Percentiles rank a stretch among this genome's conserved stretches.
Evolutionary conservation across 345 rosid genomes (phyloP).

Genomic region (Gossypium bickii): DNA sequence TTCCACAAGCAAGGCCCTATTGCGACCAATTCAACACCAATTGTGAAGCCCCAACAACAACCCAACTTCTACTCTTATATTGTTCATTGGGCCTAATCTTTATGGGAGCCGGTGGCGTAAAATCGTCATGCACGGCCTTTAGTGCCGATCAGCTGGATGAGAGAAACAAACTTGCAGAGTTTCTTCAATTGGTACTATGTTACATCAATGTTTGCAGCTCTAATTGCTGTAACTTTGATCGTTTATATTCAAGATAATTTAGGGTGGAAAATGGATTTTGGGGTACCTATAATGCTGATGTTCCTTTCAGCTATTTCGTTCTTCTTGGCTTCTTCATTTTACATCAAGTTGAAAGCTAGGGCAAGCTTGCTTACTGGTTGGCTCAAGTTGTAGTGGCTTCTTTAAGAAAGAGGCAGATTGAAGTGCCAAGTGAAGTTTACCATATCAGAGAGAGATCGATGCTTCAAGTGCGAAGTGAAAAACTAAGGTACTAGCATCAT

Average conservation of each 20-base stretch:
- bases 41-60: constrained; percentile 24
- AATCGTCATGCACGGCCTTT: constrained; percentile 50
- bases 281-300: constrained; percentile 40
- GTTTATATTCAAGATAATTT: constrained; percentile 48
- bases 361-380: constrained; percentile 37
- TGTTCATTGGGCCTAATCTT: constrained; percentile 41
- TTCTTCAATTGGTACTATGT: constrained; percentile 50
- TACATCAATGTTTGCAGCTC: constrained; percentile 19
- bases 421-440: constrained; percentile 17
- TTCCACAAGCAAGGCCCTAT: constrained; percentile 27
- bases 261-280: constrained; percentile 61
- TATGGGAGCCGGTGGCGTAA: constrained; percentile 52
- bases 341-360: constrained; percentile 31
- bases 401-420: constrained; percentile 25
- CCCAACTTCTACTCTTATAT: constrained; percentile 30
- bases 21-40: constrained; percentile 23
- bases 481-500: constrained; percentile 20
- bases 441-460: constrained; percentile 20
- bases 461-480: constrained; percentile 32
- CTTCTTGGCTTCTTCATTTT: constrained; percentile 38
- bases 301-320: constrained; percentile 36
- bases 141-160: constrained; percentile 49
- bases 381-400: constrained; percentile 42
- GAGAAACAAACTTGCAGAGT: constrained; percentile 22
- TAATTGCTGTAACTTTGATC: constrained; percentile 34